These are phyloP conservation scores for Gynostemma pentaphyllum DNA, from an alignment of 306 rosid genomes.

Conservation along the genomic window DNA sequence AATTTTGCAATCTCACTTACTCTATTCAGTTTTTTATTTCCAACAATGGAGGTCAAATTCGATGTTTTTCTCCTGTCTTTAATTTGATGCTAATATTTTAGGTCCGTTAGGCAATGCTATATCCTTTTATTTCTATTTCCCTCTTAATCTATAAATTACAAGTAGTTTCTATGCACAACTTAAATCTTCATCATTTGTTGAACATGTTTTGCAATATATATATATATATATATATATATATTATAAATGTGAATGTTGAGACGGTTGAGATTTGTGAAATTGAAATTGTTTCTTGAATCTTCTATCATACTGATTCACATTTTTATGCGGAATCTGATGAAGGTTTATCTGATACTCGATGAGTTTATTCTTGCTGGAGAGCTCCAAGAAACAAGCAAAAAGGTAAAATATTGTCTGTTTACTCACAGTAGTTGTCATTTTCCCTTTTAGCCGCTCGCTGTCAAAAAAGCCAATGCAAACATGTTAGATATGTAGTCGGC, in stretches of 20 bases:
- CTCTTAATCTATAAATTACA: background rate
- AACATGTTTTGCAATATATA: background rate
- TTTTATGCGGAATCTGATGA: slow-evolving; percentile 10
- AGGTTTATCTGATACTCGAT: slow-evolving; percentile 55
- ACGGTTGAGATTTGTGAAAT: background rate
- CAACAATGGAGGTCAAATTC: background rate
- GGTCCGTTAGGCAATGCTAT: background rate
- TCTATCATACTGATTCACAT: background rate
- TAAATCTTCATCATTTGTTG: background rate
- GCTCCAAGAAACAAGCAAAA: slow-evolving; percentile 65
- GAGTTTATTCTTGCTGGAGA: slow-evolving; percentile 61
- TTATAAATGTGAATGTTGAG: too few relatives aligned
- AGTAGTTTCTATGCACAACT: background rate
- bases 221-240: too few relatives aligned
- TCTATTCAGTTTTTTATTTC: background rate
- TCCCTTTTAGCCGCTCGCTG: background rate
- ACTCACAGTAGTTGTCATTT: background rate
- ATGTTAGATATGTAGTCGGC: background rate
- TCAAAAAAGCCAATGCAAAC: background rate
- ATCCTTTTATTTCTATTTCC: background rate
- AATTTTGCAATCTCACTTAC: background rate
- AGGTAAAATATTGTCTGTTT: slow-evolving; percentile 17
- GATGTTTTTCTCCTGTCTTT: background rate
- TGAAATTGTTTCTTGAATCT: background rate
- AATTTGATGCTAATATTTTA: background rate